A percentile compares a stretch with the other conserved stretches of the same genome.
These are phyloP conservation scores for Sonneratia caseolaris DNA, from an alignment of 345 rosid genomes.

Conservation along the genomic window DNA sequence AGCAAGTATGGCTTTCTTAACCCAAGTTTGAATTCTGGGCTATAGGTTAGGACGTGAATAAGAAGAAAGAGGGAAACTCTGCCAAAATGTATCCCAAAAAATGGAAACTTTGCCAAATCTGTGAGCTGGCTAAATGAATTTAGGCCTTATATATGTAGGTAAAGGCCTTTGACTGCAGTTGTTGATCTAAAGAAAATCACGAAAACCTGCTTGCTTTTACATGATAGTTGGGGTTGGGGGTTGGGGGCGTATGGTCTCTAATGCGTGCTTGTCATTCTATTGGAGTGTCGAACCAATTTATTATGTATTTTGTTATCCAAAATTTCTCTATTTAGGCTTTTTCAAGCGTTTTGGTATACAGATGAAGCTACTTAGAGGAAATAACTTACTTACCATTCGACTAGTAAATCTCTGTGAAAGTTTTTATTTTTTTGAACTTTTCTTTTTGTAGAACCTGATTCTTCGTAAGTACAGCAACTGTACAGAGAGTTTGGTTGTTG, in stretches of 20 bases:
- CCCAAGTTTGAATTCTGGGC: background rate
- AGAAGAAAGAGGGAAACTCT: background rate
- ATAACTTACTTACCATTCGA: background rate
- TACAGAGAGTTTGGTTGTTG: background rate
- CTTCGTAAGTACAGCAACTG: background rate
- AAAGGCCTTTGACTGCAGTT: too few relatives aligned
- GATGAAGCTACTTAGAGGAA: background rate
- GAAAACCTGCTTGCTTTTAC: too few relatives aligned
- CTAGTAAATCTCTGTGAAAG: background rate
- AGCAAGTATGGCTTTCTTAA: background rate
- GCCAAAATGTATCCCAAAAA: background rate
- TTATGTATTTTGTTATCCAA: background rate
- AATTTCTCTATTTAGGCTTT: background rate
- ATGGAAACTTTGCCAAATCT: background rate
- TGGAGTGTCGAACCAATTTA: background rate
- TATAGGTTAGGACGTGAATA: background rate
- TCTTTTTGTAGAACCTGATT: background rate
- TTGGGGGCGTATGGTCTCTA: too few relatives aligned
- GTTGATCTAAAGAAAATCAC: too few relatives aligned
- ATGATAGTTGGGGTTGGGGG: background rate
- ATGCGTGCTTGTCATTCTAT: background rate
- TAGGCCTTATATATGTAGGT: background rate
- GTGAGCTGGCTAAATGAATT: background rate
- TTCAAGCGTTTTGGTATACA: background rate
- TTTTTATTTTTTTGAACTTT: background rate